Evolutionary conservation across 495 filamentous ascomycete genomes (phyloP), one percentile per base, ranked within the genome.

Genomic region (Bacidia gigantensis): DNA sequence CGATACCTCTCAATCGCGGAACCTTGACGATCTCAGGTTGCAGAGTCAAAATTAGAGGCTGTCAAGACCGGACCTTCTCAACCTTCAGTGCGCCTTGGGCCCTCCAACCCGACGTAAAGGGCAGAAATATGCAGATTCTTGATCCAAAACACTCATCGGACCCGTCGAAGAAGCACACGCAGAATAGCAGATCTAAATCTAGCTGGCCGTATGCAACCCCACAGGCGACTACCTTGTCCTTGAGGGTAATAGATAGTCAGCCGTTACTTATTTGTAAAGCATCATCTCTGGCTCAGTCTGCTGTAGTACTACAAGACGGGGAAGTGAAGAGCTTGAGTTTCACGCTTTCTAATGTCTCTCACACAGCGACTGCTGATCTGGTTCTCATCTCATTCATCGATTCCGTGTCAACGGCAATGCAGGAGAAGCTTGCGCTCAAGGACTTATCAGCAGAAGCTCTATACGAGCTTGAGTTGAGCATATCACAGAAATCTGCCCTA

Each of bases 291-390:
- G 80, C 84, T 0, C 89, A 95, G 61, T 84, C 84, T 14, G 87
- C 90, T 26, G 69, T 94, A 45, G 95, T 94, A 87, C 73, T 95
- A 50, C 72, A 95, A 12, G 89, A 95, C 66, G 89, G 89, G 12
- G 89, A 97, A 65, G 74, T 75, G 14, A 80, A 78, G 56, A 69
- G 69, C 0, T 95, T 97, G 56, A 81, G 74, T 1, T 76, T 95
- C 39, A 92, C 87, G 0, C 67, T 97, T 29, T 76, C 82, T 53
- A 95, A 97, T 55, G 67, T 78, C 11, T 94, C 89, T 1, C 53
- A 62, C 5, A 72, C 76, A 5, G 82, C 80, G 3, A 73, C 85
- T 23, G 84, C 83, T n/a, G 87, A 94, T 64, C 77, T 95, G 46
- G 64, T 95, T 9, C 72, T 89, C 20, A 85, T 96, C 53, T 88